phyloP scores from a whole-genome alignment of 495 filamentous ascomycete genomes.

The Aspergillus sparsus region DNA sequence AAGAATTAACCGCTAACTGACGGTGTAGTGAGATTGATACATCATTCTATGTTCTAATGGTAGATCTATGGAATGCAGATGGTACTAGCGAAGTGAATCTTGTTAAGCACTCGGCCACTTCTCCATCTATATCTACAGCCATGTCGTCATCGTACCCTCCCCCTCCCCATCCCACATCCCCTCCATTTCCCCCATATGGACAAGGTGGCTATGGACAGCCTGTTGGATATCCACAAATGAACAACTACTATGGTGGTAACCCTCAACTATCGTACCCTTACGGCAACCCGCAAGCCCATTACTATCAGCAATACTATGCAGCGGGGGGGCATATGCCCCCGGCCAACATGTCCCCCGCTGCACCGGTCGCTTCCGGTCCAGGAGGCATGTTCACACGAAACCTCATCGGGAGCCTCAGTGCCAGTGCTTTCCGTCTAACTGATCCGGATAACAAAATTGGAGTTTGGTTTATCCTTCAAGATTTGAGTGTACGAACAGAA shows the following conservation, averaged over 20 bases:
- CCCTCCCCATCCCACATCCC: conserved; percentile 46
- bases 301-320: conserved; percentile 42
- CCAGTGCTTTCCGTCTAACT: conserved; percentile 83
- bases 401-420: conserved; percentile 88
- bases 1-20: conserved; percentile 16
- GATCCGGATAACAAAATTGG: conserved; percentile 83
- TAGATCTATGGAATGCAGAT: conserved; percentile 87
- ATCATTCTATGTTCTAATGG: conserved; percentile 87
- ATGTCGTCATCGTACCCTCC: conserved; percentile 76
- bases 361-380: conserved; percentile 51
- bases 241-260: conserved; percentile 43
- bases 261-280: conserved; percentile 48
- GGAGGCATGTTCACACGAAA: conserved; percentile 96
- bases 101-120: conserved; percentile 82
- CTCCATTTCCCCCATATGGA: conserved; percentile 37
- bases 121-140: conserved; percentile 85
- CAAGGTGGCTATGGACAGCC: conserved; percentile 43
- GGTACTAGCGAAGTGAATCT: conserved; percentile 90
- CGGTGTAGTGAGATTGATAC: conserved; percentile 69
- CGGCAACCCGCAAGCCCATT: conserved; percentile 38
- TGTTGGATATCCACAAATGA: conserved; percentile 43
- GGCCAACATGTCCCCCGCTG: conserved; percentile 42
- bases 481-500: conserved; percentile 91
- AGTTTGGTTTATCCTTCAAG: conserved; percentile 97
- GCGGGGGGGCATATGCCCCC: conserved; percentile 39